Base-by-base conservation (phyloP, 2,329 filamentous ascomycete genomes). In the Fusarium abutilonis region DNA sequence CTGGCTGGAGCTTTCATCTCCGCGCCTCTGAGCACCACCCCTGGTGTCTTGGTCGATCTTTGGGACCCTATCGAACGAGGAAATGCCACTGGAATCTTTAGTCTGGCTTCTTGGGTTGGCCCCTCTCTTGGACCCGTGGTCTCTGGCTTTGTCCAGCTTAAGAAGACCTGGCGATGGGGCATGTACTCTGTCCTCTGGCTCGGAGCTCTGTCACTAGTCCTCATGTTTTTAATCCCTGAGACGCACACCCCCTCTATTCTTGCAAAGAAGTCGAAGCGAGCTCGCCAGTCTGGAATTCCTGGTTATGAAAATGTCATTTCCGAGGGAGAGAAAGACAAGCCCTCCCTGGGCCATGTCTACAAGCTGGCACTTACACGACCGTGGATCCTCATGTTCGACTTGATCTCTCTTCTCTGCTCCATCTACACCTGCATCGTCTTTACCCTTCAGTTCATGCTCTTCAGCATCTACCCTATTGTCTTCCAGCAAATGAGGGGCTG, bases 211-310 rank as follows among this genome's bases (percentile, higher is more conserved):
- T 77, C 78, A 0, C 70, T 70, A 4, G 2, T 80, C 7, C 52
- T 84, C 4, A 82, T 87, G 79, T 76, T 86, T 48, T 83, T 83
- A 1, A 82, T 88, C 8, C 86, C 85, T 1, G 85, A 88, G 67
- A 88, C 86, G 0, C 80, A 81, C 32, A 78, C 77, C 0, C 79
- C 78, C 0, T 79, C 75, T 4, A 76, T 88, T 5, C 74, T 89
- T 21, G 70, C 77, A 2, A 77, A 81, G 59, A 86, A 86, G 63
- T 86, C 86, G 1, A 73, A 73, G 41, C 78, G 84, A 5, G 79
- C 88, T 29, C 75, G 82, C 5, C 70, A 73, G 9, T 71, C 79
- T 10, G 77, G 80, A 29, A 77, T 86, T 3, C 77, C 79, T 0
- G 83, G 82, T 0, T 85, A 81, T 54, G 82, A 86, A 62, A 65